A percentile compares a stretch with the other conserved stretches of the same genome.
These are phyloP conservation scores for Candida glucosophila DNA, from an alignment of 1,139 yeast genomes.

Conservation along the genomic window DNA sequence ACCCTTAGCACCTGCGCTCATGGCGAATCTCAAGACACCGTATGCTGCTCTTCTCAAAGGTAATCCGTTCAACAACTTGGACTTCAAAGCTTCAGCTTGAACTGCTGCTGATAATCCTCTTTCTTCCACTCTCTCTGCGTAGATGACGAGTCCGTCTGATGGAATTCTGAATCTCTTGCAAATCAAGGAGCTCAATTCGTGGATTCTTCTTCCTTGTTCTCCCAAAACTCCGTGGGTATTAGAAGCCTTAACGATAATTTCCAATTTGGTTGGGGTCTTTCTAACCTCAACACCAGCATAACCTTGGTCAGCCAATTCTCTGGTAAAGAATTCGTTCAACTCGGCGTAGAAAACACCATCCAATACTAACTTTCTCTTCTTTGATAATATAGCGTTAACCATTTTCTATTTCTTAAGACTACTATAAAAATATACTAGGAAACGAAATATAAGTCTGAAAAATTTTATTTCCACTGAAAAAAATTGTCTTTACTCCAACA, in stretches of 20 bases:
- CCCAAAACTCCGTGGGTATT: conserved; percentile 99
- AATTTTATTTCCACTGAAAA: conserved; percentile 6
- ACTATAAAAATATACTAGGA: conserved; percentile 4
- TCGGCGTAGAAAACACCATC: conserved; percentile 99
- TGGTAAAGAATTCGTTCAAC: conserved; percentile 99
- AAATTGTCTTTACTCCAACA: conserved; percentile 1
- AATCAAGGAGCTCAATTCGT: conserved; percentile 94
- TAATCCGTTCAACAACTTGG: conserved; percentile 97
- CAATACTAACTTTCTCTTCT: conserved; percentile 90
- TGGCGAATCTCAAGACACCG: conserved; percentile 99
- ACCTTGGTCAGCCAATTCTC: conserved; percentile 99
- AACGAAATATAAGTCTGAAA: conserved; percentile 6
- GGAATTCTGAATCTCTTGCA: conserved; percentile 98
- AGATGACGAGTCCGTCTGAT: conserved; percentile 89
- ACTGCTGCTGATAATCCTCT: conserved; percentile 99
- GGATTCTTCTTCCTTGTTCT: conserved; percentile 99
- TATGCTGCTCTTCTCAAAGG: conserved; percentile 99
- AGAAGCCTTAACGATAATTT: conserved; percentile 97
- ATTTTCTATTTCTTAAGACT: conserved; percentile 11
- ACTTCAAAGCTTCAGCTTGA: conserved; percentile 98
- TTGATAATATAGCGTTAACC: conserved; percentile 59
- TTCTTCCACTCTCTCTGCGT: conserved; percentile 99
- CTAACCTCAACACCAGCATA: conserved; percentile 99
- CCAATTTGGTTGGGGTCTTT: conserved; percentile 97
- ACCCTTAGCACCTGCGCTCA: conserved; percentile 99